phyloP scores from a whole-genome alignment of 805 yeast genomes.

The Starmerella bombi region DNA sequence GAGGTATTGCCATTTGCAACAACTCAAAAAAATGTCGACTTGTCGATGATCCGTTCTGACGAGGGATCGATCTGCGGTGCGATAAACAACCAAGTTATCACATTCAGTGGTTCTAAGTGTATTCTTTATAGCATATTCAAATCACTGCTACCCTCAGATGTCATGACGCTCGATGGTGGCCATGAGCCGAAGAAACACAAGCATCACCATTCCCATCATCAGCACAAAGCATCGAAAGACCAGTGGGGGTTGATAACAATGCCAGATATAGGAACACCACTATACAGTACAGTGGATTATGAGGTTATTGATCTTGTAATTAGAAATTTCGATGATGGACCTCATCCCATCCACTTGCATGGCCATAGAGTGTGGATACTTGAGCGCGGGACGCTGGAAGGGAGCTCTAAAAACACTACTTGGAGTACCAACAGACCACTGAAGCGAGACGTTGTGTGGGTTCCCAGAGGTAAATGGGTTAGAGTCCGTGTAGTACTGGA shows the following conservation, averaged over 20 bases:
- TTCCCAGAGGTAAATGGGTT: conserved; percentile 53
- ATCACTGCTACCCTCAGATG: neutral
- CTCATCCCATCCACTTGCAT: conserved; percentile 89
- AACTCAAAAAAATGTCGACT: conserved; percentile 1
- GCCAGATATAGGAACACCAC: too few relatives aligned
- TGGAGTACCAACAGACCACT: conserved; percentile 40
- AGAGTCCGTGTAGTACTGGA: conserved; percentile 62
- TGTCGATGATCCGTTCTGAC: conserved; percentile 7
- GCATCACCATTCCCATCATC: neutral
- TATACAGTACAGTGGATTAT: too few relatives aligned
- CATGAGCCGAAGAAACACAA: neutral
- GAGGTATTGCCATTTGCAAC: neutral
- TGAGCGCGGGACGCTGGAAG: conserved; percentile 41
- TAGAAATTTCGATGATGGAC: conserved; percentile 72
- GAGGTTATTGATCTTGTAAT: conserved; percentile 56
- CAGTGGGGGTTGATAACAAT: too few relatives aligned
- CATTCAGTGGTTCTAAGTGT: neutral
- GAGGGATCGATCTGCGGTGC: conserved; percentile 10
- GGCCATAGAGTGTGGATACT: conserved; percentile 75
- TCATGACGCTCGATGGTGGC: too few relatives aligned
- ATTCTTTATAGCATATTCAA: neutral
- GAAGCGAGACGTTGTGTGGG: conserved; percentile 56
- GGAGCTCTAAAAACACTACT: conserved; percentile 21
- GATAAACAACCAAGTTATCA: neutral
- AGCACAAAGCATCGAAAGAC: too few relatives aligned